Base-by-base conservation (phyloP, 306 rosid species). In the Cajanus cajan region DNA sequence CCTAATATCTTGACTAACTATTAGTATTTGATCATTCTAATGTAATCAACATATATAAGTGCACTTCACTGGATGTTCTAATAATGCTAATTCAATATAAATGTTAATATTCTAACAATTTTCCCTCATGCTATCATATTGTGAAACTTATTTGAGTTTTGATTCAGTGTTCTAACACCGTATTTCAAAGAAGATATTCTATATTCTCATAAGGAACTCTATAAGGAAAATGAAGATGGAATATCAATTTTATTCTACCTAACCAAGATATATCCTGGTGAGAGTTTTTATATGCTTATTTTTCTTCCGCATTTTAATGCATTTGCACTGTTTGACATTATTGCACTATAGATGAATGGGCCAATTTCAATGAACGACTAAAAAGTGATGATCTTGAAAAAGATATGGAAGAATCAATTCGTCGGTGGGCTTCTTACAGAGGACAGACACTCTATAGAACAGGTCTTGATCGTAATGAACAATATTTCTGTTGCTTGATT, bases 371-470 rank as follows among this genome's bases (percentile, higher is more conserved):
- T 8, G 90, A 90, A 22, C 96, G 98, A 58, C 18, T 41, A 11
- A 71, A 64, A 81, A 24, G 0, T 33, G 77, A 24, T 3, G 6
- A 6, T 2, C 47, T 41, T 11, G 47, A 22, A 73, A 40, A 43
- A 43, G 82, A 87, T 11, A 69, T 8, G 77, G 69, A 25, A 10
- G 97, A 92, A 44, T 54, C 16, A 10, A 78, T 1, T 65, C 88
- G 97, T 73, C 85, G 82, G 47, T 94, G 98, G 98, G 98, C 90
- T 65, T 94, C 98, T 82, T 92, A 83, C 82, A 92, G 98, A 41
- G 97, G 93, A 69, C 98, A 94, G 86, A 92, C 98, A 79, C 96
- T 94, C 66, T 89, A 83, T 83, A 89, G 97, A 81, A 94, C 98
- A 89, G 98, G 98, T 91, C 41, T 73, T 83, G 80, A 84, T 83